Conservation (phyloP, 768 basidiomycete species). For the Dioszegia crocea region DNA sequence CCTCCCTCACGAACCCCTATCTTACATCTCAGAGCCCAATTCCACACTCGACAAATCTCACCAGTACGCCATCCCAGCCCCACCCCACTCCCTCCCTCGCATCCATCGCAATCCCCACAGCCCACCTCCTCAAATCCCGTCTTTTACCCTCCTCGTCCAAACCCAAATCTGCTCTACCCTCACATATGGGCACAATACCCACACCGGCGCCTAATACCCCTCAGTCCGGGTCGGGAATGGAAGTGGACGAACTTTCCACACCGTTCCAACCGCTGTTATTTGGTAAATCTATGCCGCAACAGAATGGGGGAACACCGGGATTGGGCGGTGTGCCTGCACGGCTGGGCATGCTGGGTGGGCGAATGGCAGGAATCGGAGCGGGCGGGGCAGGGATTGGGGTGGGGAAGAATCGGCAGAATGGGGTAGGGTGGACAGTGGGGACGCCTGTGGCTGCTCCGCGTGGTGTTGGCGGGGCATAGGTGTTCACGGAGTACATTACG, state of each 20-base stretch:
- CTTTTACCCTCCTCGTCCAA: too few species aligned
- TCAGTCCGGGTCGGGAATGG: background rate
- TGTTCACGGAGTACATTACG: too few species aligned
- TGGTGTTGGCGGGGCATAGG: background rate
- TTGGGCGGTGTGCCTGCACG: too few species aligned
- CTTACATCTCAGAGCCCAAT: too few species aligned
- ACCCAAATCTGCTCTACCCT: background rate
- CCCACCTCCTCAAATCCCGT: background rate
- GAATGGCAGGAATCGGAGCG: background rate
- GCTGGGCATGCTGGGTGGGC: background rate
- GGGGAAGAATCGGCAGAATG: background rate
- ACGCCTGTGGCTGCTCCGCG: background rate
- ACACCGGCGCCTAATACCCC: background rate
- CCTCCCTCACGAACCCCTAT: too few species aligned
- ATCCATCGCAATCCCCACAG: background rate
- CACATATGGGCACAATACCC: background rate
- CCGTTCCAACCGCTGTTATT: slow-evolving; percentile 2
- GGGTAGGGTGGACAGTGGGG: slow-evolving; percentile 1
- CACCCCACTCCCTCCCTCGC: background rate
- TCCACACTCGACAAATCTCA: too few species aligned
- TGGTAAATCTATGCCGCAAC: background rate
- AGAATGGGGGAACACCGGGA: too few species aligned
- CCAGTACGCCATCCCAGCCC: too few species aligned
- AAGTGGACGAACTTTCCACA: slow-evolving; percentile 2
- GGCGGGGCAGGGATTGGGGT: background rate